phyloP scores from a whole-genome alignment of 768 basidiomycete species.

The Mycena sanguinolenta region DNA sequence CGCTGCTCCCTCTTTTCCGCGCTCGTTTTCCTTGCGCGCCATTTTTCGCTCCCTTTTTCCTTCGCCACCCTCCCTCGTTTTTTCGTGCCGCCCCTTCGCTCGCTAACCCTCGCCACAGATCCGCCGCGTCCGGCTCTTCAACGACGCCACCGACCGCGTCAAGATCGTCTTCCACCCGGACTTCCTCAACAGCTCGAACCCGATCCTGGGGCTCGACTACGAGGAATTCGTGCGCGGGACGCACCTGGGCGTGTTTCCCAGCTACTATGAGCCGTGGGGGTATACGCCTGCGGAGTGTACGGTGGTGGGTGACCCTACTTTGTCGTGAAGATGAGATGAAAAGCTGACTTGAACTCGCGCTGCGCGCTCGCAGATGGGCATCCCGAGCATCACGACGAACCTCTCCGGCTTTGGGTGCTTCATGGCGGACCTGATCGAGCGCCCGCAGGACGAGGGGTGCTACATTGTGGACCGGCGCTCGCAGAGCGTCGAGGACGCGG shows the following conservation, averaged over 20 bases:
- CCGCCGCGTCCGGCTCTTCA: constrained; percentile 94
- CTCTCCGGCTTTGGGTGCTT: constrained; percentile 98
- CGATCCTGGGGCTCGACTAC: constrained; percentile 96
- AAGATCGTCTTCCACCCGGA: constrained; percentile 99
- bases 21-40: no score
- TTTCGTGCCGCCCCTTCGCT: no score
- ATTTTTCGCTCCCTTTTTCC: no score
- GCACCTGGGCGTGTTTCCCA: constrained; percentile 98
- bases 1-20: no score
- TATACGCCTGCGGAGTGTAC: constrained; percentile 99
- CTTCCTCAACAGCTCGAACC: constrained; percentile 98
- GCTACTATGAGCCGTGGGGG: constrained; percentile 97
- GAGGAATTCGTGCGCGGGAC: constrained; percentile 99
- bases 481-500: constrained; percentile 92
- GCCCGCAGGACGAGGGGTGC: constrained; percentile 93
- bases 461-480: constrained; percentile 95
- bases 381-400: constrained; percentile 97
- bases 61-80: no score
- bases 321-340: no score
- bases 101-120: constrained; percentile 52
- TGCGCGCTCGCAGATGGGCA: constrained; percentile 81
- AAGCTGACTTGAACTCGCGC: no score
- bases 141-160: constrained; percentile 88
- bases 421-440: constrained; percentile 98
- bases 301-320: constrained; percentile 79